Conservation (phyloP, 2,329 filamentous ascomycete genomes). For the Penicillium frequentans region DNA sequence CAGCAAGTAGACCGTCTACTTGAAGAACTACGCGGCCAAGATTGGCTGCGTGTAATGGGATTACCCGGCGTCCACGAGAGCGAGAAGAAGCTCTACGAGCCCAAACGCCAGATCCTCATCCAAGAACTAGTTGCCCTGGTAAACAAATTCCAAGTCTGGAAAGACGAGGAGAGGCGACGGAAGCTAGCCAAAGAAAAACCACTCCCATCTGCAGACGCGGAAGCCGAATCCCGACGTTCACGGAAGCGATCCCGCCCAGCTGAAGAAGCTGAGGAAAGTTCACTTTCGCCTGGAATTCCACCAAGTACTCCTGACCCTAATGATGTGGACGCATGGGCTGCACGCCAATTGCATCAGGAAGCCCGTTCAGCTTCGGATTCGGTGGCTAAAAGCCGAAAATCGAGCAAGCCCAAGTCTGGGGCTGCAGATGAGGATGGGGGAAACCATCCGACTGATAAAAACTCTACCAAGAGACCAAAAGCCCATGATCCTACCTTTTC, state of each 20-base stretch:
- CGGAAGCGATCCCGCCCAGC: slow-evolving; percentile 24
- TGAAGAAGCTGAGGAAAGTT: slow-evolving; percentile 48
- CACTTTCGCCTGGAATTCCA: slow-evolving; percentile 38
- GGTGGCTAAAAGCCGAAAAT: slow-evolving; percentile 38
- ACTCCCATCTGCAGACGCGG: slow-evolving; percentile 6
- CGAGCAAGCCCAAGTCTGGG: slow-evolving; percentile 15
- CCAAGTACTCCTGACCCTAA: slow-evolving; percentile 57
- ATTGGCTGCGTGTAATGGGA: slow-evolving; percentile 92
- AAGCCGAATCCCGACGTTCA: slow-evolving; percentile 23
- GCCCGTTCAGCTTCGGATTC: slow-evolving; percentile 60
- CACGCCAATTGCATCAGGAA: slow-evolving; percentile 74
- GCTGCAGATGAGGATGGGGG: background rate
- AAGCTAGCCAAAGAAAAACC: slow-evolving; percentile 71
- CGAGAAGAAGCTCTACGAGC: slow-evolving; percentile 82
- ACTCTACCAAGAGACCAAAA: slow-evolving; percentile 31
- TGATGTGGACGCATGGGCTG: slow-evolving; percentile 69
- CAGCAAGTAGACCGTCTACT: slow-evolving; percentile 66
- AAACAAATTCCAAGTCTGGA: slow-evolving; percentile 86
- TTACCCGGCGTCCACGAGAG: slow-evolving; percentile 81
- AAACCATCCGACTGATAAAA: slow-evolving; percentile 1
- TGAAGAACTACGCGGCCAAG: slow-evolving; percentile 82
- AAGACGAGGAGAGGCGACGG: slow-evolving; percentile 80
- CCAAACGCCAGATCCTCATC: slow-evolving; percentile 81
- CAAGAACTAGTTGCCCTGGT: slow-evolving; percentile 77
- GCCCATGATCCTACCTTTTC: slow-evolving; percentile 13